Percentiles rank a stretch among this genome's conserved stretches.
Evolutionary conservation across 2,329 filamentous ascomycete genomes (phyloP).

Genomic region (Fusarium citri): DNA sequence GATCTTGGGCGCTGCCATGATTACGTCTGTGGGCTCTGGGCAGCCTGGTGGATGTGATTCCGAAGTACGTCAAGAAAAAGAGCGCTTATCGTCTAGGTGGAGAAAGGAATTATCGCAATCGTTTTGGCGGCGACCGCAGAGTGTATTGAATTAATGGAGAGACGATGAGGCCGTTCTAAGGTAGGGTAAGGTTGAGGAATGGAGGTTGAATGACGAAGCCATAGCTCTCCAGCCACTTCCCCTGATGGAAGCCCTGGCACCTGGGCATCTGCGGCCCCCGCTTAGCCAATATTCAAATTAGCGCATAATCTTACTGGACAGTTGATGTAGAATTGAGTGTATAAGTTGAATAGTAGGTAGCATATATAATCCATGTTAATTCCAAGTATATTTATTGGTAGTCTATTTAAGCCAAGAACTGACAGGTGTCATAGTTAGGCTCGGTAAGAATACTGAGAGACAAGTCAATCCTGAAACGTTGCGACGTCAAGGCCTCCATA

Average conservation of each 20-base stretch:
- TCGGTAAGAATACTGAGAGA: background rate
- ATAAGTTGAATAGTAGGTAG: background rate
- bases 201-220: conserved; percentile 47
- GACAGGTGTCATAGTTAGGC: no score
- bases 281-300: conserved; percentile 45
- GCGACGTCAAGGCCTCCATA: background rate
- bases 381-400: background rate
- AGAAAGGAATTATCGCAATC: conserved; percentile 14
- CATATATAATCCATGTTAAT: background rate
- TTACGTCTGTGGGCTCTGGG: conserved; percentile 40
- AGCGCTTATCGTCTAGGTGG: background rate
- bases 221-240: conserved; percentile 46
- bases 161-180: conserved; percentile 21
- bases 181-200: conserved; percentile 19
- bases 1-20: conserved; percentile 68
- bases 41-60: background rate
- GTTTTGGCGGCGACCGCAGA: conserved; percentile 32
- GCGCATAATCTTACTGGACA: conserved; percentile 38
- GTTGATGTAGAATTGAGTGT: conserved; percentile 2
- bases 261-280: conserved; percentile 36
- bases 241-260: conserved; percentile 31
- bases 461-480: background rate
- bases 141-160: conserved; percentile 14
- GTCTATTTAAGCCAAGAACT: background rate
- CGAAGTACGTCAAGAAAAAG: background rate